These are phyloP conservation scores for Begonia loranthoides DNA, from an alignment of 306 rosid species.

Conservation along the genomic window DNA sequence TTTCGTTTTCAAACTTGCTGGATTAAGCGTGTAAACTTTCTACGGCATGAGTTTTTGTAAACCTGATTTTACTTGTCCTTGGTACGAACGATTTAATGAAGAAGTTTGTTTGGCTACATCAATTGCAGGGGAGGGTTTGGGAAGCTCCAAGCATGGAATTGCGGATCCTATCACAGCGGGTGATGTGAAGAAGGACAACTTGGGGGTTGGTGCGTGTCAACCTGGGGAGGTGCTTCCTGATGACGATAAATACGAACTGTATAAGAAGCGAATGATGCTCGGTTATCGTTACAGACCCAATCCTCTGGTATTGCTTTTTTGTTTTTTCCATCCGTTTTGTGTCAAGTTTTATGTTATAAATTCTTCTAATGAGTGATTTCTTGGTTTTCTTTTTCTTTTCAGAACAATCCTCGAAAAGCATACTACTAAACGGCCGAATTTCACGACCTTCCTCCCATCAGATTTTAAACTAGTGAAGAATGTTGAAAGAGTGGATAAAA, in stretches of 20 bases:
- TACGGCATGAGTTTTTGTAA: no score
- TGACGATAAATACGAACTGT: conserved; percentile 93
- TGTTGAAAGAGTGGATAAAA: no score
- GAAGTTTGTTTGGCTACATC: neutral
- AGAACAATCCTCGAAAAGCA: conserved; percentile 98
- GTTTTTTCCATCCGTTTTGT: neutral
- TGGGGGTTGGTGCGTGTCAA: conserved; percentile 92
- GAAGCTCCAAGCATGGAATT: conserved; percentile 81
- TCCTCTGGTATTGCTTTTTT: conserved; percentile 54
- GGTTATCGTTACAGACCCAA: conserved; percentile 95
- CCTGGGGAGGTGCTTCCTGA: conserved; percentile 92
- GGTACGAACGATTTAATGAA: no score
- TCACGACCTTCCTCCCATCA: no score
- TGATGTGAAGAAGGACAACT: conserved; percentile 65
- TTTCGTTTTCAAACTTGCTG: no score
- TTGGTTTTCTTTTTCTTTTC: conserved; percentile 12
- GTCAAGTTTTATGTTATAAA: neutral
- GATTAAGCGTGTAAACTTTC: no score
- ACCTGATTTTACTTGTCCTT: no score
- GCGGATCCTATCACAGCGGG: conserved; percentile 92
- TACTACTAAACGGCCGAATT: conserved; percentile 38
- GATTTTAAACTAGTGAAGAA: no score
- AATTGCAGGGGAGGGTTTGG: conserved; percentile 86
- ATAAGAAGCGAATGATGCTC: conserved; percentile 98
- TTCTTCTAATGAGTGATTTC: neutral